Base-by-base conservation (phyloP, 2,329 filamentous ascomycete species). In the Paracorniculantispora psalliotae region DNA sequence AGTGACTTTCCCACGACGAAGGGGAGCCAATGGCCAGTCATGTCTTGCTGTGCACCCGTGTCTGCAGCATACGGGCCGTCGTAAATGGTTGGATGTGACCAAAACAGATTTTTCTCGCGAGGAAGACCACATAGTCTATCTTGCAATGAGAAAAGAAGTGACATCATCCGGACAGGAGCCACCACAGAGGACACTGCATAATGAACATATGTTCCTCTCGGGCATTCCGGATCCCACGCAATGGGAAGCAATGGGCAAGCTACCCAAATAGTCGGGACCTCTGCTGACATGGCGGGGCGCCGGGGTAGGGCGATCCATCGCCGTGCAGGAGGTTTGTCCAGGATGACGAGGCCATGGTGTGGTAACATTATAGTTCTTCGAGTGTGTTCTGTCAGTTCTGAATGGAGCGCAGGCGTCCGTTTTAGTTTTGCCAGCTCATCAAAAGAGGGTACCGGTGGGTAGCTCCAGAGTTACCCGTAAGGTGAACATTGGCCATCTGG, bases 341-440 rank as follows among this genome's bases (percentile, higher is more conserved):
- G 8, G 39, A 54, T 33, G 26, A 44, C 13, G 43, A 26, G 33
- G 26, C n/a, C n/a, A n/a, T n/a, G n/a, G 2, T 2, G 30, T 26
- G 21, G 43, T 37, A 56, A 13, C 41, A 56, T 21, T 15, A 19
- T 26, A 26, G n/a, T 10, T 8, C 41, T 37, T 35, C 41, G 44
- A 10, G 13, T 30, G 23, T 21, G 41, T 55, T 55, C 37, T n/a
- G 21, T 54, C 26, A 26, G 51, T n/a, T 21, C 51, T n/a, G 7
- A 25, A n/a, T n/a, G 51, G 44, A 21, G 39, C 39, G 51, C 25
- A 43, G 50, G 43, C 25, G n/a, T 39, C 3, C 15, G 12, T 25
- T 48, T 52, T 53, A 23, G 25, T n/a, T 54, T 30, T 54, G 51
- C 51, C 51, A 54, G 39, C 51, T 46, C 51, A 54, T 46, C 50